These are phyloP conservation scores for Anaeramoeba flamelloides DNA, from an alignment of 78 protist species.

Conservation along the genomic window DNA sequence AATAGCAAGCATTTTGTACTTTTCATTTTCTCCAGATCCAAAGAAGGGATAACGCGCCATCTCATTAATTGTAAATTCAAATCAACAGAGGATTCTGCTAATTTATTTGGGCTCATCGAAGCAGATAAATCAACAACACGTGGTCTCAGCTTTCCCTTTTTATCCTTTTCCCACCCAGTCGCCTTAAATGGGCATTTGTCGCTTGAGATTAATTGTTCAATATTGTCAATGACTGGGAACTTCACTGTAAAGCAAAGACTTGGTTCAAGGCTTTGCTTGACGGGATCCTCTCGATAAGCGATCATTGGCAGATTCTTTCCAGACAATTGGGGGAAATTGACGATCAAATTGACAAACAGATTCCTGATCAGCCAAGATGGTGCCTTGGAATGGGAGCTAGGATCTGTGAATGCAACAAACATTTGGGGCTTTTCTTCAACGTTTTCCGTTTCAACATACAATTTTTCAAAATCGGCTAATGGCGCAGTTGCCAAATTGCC, in stretches of 20 bases:
- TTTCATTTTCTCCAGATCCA: constrained; percentile 57
- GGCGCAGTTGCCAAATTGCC: neutral
- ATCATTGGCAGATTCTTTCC: neutral
- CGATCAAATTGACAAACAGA: neutral
- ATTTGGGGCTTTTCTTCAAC: neutral
- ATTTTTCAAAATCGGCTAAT: neutral
- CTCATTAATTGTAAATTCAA: constrained; percentile 87
- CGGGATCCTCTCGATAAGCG: neutral
- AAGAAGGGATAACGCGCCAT: constrained; percentile 79
- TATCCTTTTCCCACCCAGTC: constrained; percentile 71
- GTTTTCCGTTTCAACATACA: neutral
- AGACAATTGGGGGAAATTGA: neutral
- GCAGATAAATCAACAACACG: constrained; percentile 34
- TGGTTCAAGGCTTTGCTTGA: neutral
- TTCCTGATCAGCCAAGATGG: neutral
- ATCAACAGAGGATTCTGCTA: constrained; percentile 22
- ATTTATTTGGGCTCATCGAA: constrained; percentile 32
- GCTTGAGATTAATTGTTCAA: neutral
- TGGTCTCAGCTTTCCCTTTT: constrained; percentile 40
- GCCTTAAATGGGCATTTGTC: neutral
- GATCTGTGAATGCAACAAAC: neutral
- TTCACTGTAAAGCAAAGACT: neutral
- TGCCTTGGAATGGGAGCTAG: neutral
- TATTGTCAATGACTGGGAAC: neutral
- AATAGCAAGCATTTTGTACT: constrained; percentile 57